phyloP scores from a whole-genome alignment of 78 protist species.

The Trichosphaerium sp. region DNA sequence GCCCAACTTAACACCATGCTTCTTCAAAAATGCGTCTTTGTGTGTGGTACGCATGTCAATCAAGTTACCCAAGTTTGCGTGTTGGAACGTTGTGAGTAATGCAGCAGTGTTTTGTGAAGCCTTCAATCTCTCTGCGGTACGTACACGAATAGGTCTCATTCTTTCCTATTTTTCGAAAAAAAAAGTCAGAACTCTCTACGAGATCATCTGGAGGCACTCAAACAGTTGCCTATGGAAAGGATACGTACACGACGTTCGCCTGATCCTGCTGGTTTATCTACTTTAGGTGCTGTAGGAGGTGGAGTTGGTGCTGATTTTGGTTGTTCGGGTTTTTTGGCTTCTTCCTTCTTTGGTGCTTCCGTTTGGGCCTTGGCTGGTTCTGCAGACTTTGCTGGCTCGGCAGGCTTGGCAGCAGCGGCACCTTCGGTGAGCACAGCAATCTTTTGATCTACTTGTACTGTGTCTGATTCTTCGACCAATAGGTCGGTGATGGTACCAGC shows the following conservation, averaged over 20 bases:
- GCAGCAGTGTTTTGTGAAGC: slow-evolving; percentile 91
- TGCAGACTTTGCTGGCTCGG: slow-evolving; percentile 11
- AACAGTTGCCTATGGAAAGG: too few relatives aligned
- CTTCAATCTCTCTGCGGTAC: slow-evolving; percentile 90
- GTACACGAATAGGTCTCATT: slow-evolving; percentile 84
- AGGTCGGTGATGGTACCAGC: slow-evolving; percentile 51
- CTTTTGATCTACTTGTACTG: slow-evolving; percentile 59
- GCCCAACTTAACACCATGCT: slow-evolving; percentile 96
- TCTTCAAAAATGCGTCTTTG: slow-evolving; percentile 84
- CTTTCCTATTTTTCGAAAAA: too few relatives aligned
- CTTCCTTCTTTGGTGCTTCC: slow-evolving; percentile 2
- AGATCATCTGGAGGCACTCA: too few relatives aligned
- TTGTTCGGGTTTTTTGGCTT: not conserved
- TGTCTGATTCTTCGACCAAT: slow-evolving; percentile 52
- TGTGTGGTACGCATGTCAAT: slow-evolving; percentile 72
- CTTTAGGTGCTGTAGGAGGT: too few relatives aligned
- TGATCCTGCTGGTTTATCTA: too few relatives aligned
- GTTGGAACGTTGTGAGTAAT: slow-evolving; percentile 95
- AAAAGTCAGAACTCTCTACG: too few relatives aligned
- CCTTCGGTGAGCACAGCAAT: slow-evolving; percentile 48
- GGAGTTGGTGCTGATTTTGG: slow-evolving; percentile 22
- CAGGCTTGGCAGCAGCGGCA: slow-evolving; percentile 29
- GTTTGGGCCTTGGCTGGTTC: slow-evolving; percentile 13
- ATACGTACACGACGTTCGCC: too few relatives aligned
- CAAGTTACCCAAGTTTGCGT: slow-evolving; percentile 84